Percentiles rank a stretch among this genome's conserved stretches.
phyloP scores from a whole-genome alignment of 2,329 filamentous ascomycete genomes.

The Colletotrichum gloeosporioides region DNA sequence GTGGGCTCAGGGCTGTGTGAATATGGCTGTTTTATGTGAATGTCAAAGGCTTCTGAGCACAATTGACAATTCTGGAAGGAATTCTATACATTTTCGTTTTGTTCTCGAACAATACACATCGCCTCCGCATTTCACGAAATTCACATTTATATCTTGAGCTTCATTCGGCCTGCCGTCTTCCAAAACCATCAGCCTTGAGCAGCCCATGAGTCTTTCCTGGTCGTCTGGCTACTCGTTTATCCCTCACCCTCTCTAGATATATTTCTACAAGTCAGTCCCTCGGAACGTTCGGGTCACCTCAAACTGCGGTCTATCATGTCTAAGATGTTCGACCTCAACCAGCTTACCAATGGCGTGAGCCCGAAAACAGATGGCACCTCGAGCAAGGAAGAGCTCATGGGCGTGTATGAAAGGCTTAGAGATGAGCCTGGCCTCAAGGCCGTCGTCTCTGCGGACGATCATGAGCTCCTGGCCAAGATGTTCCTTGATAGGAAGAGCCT shows the following conservation, averaged over 20 bases:
- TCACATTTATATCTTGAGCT: too few species aligned
- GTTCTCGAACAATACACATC: too few species aligned
- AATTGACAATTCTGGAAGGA: too few species aligned
- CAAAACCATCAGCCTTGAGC: too few species aligned
- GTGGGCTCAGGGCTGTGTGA: too few species aligned
- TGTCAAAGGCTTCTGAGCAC: too few species aligned
- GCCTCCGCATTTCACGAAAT: too few species aligned
- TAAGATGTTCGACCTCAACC: rapidly evolving
- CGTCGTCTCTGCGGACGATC: background rate
- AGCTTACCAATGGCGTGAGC: rapidly evolving
- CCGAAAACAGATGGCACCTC: background rate
- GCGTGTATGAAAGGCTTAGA: background rate
- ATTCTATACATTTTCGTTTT: too few species aligned
- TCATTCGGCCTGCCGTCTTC: too few species aligned
- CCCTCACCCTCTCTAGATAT: background rate
- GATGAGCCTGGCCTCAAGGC: background rate
- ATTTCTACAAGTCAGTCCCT: background rate
- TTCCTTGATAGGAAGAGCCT: background rate
- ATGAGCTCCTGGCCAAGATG: background rate
- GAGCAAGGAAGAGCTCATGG: background rate
- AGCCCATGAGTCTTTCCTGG: too few species aligned
- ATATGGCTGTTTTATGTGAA: too few species aligned
- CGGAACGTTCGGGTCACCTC: rapidly evolving
- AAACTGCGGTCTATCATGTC: background rate
- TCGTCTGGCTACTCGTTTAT: background rate